phyloP scores from a whole-genome alignment of 2,329 filamentous ascomycete genomes.

The Colletotrichum salicis region DNA sequence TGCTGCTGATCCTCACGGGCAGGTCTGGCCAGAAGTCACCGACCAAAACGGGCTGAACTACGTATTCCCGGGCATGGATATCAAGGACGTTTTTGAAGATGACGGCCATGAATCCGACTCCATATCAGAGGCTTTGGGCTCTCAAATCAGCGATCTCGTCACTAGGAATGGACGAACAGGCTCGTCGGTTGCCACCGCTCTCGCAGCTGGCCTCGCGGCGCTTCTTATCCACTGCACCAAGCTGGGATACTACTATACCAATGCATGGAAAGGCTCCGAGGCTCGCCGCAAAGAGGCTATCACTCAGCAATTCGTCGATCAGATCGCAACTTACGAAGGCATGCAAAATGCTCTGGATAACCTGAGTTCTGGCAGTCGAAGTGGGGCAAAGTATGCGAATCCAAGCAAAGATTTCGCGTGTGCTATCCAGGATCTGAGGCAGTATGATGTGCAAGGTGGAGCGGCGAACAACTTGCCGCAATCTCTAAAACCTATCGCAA shows the following conservation, averaged over 20 bases:
- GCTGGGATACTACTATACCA: constrained; percentile 34
- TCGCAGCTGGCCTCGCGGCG: constrained; percentile 45
- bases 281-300: background rate
- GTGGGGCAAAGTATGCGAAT: background rate
- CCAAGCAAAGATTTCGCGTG: background rate
- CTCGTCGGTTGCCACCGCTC: constrained; percentile 44
- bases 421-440: background rate
- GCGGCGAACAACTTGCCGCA: background rate
- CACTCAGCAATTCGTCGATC: background rate
- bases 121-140: background rate
- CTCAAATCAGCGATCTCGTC: background rate
- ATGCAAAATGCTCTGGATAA: background rate
- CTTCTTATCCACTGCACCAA: constrained; percentile 45
- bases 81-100: constrained; percentile 12
- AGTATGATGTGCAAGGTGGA: background rate
- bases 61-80: constrained; percentile 43
- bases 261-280: background rate
- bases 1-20: constrained; percentile 37
- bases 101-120: background rate
- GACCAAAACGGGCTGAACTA: constrained; percentile 40
- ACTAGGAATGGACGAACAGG: constrained; percentile 27
- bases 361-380: background rate
- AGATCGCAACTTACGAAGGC: background rate
- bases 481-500: background rate
- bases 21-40: constrained; percentile 2